A percentile compares a stretch with the other conserved stretches of the same genome.
Evolutionary conservation across 306 rosid genomes (phyloP).

Genomic region (Trichosanthes truncata): DNA sequence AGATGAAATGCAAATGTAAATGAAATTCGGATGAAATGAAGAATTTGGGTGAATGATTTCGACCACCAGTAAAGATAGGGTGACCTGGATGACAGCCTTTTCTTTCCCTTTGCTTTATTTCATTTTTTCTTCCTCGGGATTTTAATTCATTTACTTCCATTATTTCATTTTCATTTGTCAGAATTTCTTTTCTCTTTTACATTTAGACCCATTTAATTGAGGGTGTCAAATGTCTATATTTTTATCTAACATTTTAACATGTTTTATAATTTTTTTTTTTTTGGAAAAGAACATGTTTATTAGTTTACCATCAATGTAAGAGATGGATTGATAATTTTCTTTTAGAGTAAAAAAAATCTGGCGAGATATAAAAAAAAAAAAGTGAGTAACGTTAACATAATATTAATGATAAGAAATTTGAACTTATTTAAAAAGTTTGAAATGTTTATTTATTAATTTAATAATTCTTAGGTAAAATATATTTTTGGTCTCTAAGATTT

Average conservation of each 20-base stretch:
- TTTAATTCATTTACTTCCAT: background rate
- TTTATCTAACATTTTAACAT: background rate
- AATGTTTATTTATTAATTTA: too few relatives aligned
- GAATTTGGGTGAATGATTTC: slow-evolving; percentile 13
- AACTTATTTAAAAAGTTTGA: too few relatives aligned
- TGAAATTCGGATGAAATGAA: background rate
- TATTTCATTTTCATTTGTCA: background rate
- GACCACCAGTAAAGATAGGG: slow-evolving; percentile 16
- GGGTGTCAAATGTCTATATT: background rate
- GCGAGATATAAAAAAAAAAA: too few relatives aligned
- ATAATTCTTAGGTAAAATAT: too few relatives aligned
- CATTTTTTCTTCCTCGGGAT: background rate
- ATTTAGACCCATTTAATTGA: background rate
- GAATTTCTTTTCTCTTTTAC: background rate
- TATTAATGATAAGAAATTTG: too few relatives aligned
- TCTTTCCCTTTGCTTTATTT: background rate
- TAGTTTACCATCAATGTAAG: too few relatives aligned
- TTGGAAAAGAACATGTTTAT: too few relatives aligned
- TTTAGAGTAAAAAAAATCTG: too few relatives aligned
- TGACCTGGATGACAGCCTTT: slow-evolving; percentile 23
- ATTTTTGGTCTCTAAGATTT: too few relatives aligned
- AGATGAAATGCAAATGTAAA: background rate
- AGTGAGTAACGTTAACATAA: too few relatives aligned
- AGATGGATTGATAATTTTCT: too few relatives aligned
- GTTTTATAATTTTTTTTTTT: too few relatives aligned